A percentile compares a stretch with the other conserved stretches of the same genome.
These are phyloP conservation scores for Diplodia intermedia DNA, from an alignment of 2,329 filamentous ascomycete species.

Conservation along the genomic window DNA sequence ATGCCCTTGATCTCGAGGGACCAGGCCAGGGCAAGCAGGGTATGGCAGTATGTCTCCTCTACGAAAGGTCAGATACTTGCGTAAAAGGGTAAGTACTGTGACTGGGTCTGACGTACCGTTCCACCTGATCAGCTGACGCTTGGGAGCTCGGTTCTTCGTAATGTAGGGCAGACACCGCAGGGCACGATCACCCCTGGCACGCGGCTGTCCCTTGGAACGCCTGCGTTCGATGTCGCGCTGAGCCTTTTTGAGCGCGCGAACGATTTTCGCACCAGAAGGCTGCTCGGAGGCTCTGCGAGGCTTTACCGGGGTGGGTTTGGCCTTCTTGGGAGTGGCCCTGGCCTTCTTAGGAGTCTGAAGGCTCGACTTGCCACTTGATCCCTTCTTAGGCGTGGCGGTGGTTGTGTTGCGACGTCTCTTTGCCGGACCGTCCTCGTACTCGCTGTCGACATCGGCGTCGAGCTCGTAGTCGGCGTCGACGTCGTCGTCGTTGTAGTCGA, in stretches of 20 bases:
- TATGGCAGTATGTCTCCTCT: conserved; percentile 6
- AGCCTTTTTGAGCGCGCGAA: conserved; percentile 12
- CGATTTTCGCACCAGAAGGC: no score
- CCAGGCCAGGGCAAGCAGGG: conserved; percentile 12
- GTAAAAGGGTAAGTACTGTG: not conserved
- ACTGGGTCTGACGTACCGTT: not conserved
- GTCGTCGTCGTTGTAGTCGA: not conserved
- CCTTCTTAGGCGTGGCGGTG: not conserved
- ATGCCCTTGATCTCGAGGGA: not conserved
- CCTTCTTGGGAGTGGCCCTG: not conserved
- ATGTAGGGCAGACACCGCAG: conserved; percentile 15
- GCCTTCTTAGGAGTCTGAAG: not conserved
- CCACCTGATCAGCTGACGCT: conserved; percentile 27
- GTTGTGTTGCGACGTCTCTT: conserved; percentile 1
- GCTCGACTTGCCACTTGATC: not conserved
- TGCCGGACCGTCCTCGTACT: not conserved
- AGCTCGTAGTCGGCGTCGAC: conserved; percentile 16
- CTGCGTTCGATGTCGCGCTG: conserved; percentile 4
- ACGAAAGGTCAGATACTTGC: not conserved
- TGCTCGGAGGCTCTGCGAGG: not conserved
- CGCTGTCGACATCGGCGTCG: conserved; percentile 17
- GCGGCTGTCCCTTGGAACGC: not conserved
- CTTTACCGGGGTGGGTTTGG: not conserved
- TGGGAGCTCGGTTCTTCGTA: conserved; percentile 9
- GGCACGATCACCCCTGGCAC: not conserved